Evolutionary conservation across 2,329 filamentous ascomycete genomes (phyloP).

Genomic region (Colletotrichum tropicale): DNA sequence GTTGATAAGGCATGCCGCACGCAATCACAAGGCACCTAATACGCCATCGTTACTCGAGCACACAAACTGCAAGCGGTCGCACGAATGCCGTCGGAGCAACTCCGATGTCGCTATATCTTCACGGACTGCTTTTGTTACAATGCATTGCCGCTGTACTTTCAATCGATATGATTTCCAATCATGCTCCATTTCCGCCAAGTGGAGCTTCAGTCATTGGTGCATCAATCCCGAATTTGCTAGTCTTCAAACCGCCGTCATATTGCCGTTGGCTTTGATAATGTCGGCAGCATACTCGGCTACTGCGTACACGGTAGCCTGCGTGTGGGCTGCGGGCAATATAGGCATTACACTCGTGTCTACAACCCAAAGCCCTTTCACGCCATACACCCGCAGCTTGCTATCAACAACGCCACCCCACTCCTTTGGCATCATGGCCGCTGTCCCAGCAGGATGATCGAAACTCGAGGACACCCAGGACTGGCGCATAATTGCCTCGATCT

Average conservation of each 20-base stretch:
- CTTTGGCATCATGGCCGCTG: conserved; percentile 36
- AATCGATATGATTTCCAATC: background rate
- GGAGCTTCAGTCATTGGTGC: background rate
- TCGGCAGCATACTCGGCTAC: conserved; percentile 35
- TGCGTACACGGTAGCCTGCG: conserved; percentile 32
- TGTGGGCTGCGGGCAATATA: conserved; percentile 34
- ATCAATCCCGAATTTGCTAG: background rate
- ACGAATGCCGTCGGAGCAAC: background rate
- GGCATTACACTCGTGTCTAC: conserved; percentile 40
- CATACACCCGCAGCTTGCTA: conserved; percentile 34
- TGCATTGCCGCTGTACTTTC: background rate
- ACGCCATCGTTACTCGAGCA: background rate
- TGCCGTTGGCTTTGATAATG: conserved; percentile 25
- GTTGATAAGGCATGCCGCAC: background rate
- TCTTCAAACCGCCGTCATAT: background rate
- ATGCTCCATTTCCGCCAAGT: background rate
- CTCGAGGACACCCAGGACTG: conserved; percentile 22
- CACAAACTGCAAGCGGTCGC: background rate
- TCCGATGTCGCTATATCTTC: background rate
- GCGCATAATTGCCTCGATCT: conserved; percentile 23
- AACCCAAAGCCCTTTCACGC: conserved; percentile 35
- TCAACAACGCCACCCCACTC: conserved; percentile 38
- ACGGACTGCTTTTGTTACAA: background rate
- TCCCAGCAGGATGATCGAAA: conserved; percentile 29
- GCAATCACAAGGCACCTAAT: background rate